A percentile compares a stretch with the other conserved stretches of the same genome.
These are phyloP conservation scores for Pleurotus platypus DNA, from an alignment of 768 basidiomycete species.

Conservation along the genomic window DNA sequence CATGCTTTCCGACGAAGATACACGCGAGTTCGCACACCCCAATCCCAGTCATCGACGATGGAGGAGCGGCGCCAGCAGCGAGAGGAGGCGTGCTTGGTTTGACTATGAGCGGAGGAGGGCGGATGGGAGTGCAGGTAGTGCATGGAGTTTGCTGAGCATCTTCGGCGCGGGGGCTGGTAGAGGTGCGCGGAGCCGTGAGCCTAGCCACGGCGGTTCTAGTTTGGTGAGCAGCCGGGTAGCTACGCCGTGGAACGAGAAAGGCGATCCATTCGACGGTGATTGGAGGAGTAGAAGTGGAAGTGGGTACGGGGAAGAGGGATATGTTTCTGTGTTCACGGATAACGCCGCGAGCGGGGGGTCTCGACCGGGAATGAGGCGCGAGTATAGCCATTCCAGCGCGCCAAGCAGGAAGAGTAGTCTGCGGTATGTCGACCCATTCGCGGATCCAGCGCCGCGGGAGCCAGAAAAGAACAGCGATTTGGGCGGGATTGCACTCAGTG, in stretches of 20 bases:
- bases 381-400: conserved; percentile 35
- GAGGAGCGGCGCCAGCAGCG: conserved; percentile 9
- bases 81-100: conserved; percentile 31
- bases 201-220: conserved; percentile 25
- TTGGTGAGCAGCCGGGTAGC: conserved; percentile 14
- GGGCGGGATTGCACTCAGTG: background rate
- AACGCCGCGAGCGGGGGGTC: conserved; percentile 11
- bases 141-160: conserved; percentile 51
- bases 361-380: conserved; percentile 24
- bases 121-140: conserved; percentile 41
- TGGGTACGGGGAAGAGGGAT: background rate
- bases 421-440: conserved; percentile 49
- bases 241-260: conserved; percentile 40
- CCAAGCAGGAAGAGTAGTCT: conserved; percentile 15
- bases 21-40: conserved; percentile 40
- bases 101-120: conserved; percentile 18
- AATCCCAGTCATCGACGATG: background rate
- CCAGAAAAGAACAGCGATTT: conserved; percentile 4
- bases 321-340: conserved; percentile 1
- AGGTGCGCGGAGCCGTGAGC: conserved; percentile 33
- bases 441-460: conserved; percentile 31
- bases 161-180: conserved; percentile 25
- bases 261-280: conserved; percentile 48
- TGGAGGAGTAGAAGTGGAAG: background rate
- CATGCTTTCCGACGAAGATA: conserved; percentile 79